Base-by-base conservation (phyloP, 2,329 filamentous ascomycete species). In the Setomelanomma holmii region DNA sequence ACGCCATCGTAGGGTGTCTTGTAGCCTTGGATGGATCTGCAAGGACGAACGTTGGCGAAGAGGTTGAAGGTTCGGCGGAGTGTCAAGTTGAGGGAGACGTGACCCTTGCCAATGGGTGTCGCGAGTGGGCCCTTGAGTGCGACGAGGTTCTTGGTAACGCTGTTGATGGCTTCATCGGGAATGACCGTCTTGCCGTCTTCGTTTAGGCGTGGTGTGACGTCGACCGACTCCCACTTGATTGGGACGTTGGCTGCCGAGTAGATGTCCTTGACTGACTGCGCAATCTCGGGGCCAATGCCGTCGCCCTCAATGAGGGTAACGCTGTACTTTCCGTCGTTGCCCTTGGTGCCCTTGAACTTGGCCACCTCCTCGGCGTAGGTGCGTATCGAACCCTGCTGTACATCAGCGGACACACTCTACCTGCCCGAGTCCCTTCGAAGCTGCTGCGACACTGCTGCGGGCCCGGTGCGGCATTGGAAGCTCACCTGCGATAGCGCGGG, bases 1-100 rank as follows among this genome's bases (percentile, higher is more conserved):
- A 99, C 95, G 71, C 90, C 86, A 78, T 98, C 93, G 83, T 98
- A 98, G 60, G 93, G 92, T 47, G 95, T 99, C 88, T 98, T 96
- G 89, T 89, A 99, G 72, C 95, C 95, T 63, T 90, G 90, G 67
- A 99, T 92, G 61, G 92, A 97, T 75, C 92, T 90, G 87, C 96
- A 99, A 59, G 96, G 95, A 73, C 96, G 93, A 71, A 99, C 85
- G 83, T 99, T 99, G 82, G 95, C 96, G 80, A 99, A 99, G 72
- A 99, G 92, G 85, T 99, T 99, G 84, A 99, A 99, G 61, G 96
- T 99, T 75, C 95, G 90, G 76, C 95, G 93, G 72, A 99, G 92
- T 55, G 95, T 99, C 64, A 99, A 84, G 86, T 99, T 99, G 68
- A 99, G 90, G 53, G 95, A 98, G 77, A 99, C 93, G 82, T 99